Conservation (phyloP, 1,284 basidiomycete species). For the Phellinidium pouzarii region DNA sequence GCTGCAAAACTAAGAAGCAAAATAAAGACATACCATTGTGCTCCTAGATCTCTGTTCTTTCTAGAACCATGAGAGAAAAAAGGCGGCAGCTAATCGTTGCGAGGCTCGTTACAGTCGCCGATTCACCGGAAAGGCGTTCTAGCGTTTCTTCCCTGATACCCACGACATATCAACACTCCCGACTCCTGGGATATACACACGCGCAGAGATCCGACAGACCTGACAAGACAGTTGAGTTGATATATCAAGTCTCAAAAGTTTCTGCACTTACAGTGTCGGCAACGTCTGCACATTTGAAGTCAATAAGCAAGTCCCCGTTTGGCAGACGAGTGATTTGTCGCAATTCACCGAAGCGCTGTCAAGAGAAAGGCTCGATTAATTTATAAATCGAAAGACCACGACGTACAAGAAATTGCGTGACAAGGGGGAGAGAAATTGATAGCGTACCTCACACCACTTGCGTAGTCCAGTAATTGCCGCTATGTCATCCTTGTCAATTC, state of each 20-base stretch:
- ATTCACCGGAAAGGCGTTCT: slow-evolving; percentile 1
- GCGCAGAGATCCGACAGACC: slow-evolving; percentile 71
- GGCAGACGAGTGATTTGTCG: slow-evolving; percentile 62
- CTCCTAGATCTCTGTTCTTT: neutral
- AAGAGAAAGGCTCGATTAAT: slow-evolving; percentile 7
- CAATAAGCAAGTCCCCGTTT: slow-evolving; percentile 66
- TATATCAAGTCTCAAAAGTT: neutral
- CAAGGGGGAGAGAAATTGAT: neutral
- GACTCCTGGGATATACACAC: slow-evolving; percentile 62
- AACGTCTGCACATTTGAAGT: slow-evolving; percentile 64
- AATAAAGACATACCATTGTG: neutral
- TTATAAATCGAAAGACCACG: neutral
- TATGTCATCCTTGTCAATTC: slow-evolving; percentile 31
- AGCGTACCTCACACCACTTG: slow-evolving; percentile 64
- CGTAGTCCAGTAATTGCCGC: slow-evolving; percentile 34
- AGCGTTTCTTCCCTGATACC: slow-evolving; percentile 58
- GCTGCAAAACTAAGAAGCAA: too few relatives aligned
- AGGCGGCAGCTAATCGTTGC: neutral
- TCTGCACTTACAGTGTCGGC: slow-evolving; percentile 58
- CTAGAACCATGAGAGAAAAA: neutral
- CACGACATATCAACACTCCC: slow-evolving; percentile 73
- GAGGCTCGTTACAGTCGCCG: slow-evolving; percentile 4
- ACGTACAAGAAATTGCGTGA: too few relatives aligned
- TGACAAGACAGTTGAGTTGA: slow-evolving; percentile 24
- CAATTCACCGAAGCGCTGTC: slow-evolving; percentile 65